phyloP scores from a whole-genome alignment of 2,329 filamentous ascomycete genomes.

The Setomelanomma holmii region DNA sequence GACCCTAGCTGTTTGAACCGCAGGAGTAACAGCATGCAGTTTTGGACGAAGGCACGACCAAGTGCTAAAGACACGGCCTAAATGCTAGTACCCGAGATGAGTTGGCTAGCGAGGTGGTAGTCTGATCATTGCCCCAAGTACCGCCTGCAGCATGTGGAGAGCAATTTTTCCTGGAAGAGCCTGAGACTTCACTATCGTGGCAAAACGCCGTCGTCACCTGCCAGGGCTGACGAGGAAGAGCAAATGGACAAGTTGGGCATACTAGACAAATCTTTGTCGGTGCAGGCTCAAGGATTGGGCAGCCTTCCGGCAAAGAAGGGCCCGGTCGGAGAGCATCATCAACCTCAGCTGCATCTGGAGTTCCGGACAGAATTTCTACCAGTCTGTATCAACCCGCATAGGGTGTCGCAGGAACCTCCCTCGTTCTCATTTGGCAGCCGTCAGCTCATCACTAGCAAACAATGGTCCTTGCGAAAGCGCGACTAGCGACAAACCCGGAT shows the following conservation, averaged over 20 bases:
- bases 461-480: neutral
- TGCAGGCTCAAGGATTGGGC: constrained; percentile 1
- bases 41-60: neutral
- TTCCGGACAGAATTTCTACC: too few relatives aligned
- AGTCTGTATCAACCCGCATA: too few relatives aligned
- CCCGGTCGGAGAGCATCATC: neutral
- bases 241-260: neutral
- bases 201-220: constrained; percentile 19
- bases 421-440: too few relatives aligned
- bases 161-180: constrained; percentile 14
- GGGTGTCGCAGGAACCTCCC: neutral
- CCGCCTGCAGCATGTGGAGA: constrained; percentile 12
- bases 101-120: constrained; percentile 4
- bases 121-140: constrained; percentile 2
- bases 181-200: constrained; percentile 22
- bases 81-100: neutral
- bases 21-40: neutral
- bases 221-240: constrained; percentile 8
- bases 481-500: neutral
- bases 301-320: constrained; percentile 2
- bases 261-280: neutral
- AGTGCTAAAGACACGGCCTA: neutral
- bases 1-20: neutral
- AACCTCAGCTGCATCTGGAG: neutral
- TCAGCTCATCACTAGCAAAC: too few relatives aligned